Percentiles rank a stretch among this genome's conserved stretches.
Evolutionary conservation across 768 basidiomycete species (phyloP).

Genomic region (Suillus subalutaceus): DNA sequence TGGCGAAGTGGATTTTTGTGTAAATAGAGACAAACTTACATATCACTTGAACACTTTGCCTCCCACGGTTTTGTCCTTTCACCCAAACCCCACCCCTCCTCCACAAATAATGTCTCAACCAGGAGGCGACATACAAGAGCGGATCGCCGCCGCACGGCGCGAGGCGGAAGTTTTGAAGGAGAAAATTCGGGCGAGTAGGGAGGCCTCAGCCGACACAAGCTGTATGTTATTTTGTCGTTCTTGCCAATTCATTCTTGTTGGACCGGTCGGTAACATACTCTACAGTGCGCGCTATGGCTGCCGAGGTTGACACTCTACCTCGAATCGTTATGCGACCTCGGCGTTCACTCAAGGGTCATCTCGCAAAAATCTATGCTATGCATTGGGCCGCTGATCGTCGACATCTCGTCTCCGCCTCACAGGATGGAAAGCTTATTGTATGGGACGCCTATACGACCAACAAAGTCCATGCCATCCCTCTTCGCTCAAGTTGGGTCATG

Average conservation of each 20-base stretch:
- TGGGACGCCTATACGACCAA: conserved; percentile 99
- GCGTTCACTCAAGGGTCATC: conserved; percentile 93
- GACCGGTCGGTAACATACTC: conserved; percentile 19
- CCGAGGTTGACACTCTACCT: conserved; percentile 93
- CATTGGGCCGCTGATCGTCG: conserved; percentile 98
- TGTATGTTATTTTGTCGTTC: conserved; percentile 55
- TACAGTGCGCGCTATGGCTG: conserved; percentile 96
- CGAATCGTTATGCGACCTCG: conserved; percentile 97
- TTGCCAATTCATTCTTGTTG: conserved; percentile 8
- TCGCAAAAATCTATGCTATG: conserved; percentile 99
- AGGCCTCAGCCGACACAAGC: conserved; percentile 97
- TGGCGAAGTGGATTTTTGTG: background rate
- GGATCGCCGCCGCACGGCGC: conserved; percentile 94
- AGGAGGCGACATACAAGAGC: conserved; percentile 84
- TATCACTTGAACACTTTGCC: conserved; percentile 4
- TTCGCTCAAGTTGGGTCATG: conserved; percentile 99
- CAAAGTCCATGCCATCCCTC: conserved; percentile 98
- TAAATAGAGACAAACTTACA: conserved; percentile 9
- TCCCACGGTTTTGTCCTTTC: conserved; percentile 11
- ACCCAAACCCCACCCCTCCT: conserved; percentile 4
- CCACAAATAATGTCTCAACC: conserved; percentile 68
- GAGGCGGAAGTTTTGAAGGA: conserved; percentile 98
- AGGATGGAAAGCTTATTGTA: conserved; percentile 98
- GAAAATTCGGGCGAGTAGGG: conserved; percentile 95
- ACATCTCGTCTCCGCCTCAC: conserved; percentile 98